These are phyloP conservation scores for Pichiaceae sp. DNA, from an alignment of 1,139 yeast genomes.

Conservation along the genomic window DNA sequence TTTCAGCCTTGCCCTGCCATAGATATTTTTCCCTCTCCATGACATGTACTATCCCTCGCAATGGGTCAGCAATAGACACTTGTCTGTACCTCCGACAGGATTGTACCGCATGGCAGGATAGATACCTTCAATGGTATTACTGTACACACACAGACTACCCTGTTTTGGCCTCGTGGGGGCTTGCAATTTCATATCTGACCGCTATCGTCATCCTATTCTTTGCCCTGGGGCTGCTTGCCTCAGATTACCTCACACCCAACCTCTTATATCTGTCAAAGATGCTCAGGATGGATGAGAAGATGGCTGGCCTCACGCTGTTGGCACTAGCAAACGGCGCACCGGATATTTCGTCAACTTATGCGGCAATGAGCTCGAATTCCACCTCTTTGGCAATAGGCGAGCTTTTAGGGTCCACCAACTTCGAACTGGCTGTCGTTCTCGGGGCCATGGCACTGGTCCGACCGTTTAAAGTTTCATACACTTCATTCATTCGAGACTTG, in stretches of 20 bases:
- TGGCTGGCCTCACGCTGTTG: constrained; percentile 80
- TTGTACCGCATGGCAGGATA: constrained; percentile 9
- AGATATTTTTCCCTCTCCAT: no score
- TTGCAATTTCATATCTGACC: background rate
- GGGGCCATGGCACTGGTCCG: constrained; percentile 65
- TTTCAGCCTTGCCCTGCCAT: no score
- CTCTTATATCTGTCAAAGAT: constrained; percentile 51
- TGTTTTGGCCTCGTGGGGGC: background rate
- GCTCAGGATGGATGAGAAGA: constrained; percentile 61
- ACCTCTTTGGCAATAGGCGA: constrained; percentile 83
- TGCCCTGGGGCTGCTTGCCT: constrained; percentile 64
- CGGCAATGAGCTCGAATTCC: constrained; percentile 63
- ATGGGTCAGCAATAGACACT: constrained; percentile 6
- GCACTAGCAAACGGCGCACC: constrained; percentile 94
- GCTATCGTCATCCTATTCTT: constrained; percentile 35
- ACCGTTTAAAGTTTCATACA: constrained; percentile 48
- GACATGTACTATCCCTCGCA: constrained; percentile 8
- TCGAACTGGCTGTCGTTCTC: constrained; percentile 66
- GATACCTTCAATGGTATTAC: constrained; percentile 8
- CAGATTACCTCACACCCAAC: constrained; percentile 71
- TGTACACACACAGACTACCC: constrained; percentile 5
- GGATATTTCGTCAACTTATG: constrained; percentile 77
- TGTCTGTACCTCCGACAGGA: constrained; percentile 11
- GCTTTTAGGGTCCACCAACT: constrained; percentile 75
- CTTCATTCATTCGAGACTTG: constrained; percentile 36